Evolutionary conservation across 768 basidiomycete species (phyloP).

Genomic region (Hypsizygus marmoreus): DNA sequence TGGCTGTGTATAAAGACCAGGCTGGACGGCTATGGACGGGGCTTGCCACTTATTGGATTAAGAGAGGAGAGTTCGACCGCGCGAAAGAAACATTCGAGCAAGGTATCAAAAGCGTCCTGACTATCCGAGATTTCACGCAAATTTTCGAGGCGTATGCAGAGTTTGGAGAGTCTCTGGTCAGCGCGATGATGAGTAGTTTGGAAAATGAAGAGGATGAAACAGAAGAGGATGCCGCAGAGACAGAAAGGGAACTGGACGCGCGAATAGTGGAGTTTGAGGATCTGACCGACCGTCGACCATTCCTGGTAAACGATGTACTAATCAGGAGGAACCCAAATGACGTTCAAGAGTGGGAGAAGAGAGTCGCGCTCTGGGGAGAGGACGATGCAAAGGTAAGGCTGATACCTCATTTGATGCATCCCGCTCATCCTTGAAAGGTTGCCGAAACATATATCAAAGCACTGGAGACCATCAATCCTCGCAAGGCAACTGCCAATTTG

Average conservation of each 20-base stretch:
- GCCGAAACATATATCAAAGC: slow-evolving; percentile 93
- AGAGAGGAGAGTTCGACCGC: slow-evolving; percentile 91
- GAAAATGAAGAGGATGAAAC: slow-evolving; percentile 73
- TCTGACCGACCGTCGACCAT: slow-evolving; percentile 92
- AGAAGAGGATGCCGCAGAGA: slow-evolving; percentile 70
- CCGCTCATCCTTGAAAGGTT: slow-evolving; percentile 50
- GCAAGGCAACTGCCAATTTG: slow-evolving; percentile 88
- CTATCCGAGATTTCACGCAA: slow-evolving; percentile 95
- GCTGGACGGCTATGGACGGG: slow-evolving; percentile 96
- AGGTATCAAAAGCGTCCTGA: slow-evolving; percentile 82
- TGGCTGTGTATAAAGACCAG: slow-evolving; percentile 92
- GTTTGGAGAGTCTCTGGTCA: slow-evolving; percentile 88
- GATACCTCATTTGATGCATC: background rate
- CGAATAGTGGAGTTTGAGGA: slow-evolving; percentile 94
- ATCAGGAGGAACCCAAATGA: slow-evolving; percentile 94
- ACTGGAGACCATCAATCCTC: slow-evolving; percentile 82
- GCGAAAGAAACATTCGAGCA: slow-evolving; percentile 87
- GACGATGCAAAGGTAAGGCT: slow-evolving; percentile 85
- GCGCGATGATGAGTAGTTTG: slow-evolving; percentile 84
- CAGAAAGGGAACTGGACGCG: slow-evolving; percentile 80
- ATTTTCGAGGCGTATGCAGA: slow-evolving; percentile 97
- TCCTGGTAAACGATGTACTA: slow-evolving; percentile 94
- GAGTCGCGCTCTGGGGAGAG: slow-evolving; percentile 89
- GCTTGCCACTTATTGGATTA: slow-evolving; percentile 97
- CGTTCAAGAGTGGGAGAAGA: slow-evolving; percentile 99